phyloP scores from a whole-genome alignment of 495 filamentous ascomycete species.

The Penicillium paradoxum region DNA sequence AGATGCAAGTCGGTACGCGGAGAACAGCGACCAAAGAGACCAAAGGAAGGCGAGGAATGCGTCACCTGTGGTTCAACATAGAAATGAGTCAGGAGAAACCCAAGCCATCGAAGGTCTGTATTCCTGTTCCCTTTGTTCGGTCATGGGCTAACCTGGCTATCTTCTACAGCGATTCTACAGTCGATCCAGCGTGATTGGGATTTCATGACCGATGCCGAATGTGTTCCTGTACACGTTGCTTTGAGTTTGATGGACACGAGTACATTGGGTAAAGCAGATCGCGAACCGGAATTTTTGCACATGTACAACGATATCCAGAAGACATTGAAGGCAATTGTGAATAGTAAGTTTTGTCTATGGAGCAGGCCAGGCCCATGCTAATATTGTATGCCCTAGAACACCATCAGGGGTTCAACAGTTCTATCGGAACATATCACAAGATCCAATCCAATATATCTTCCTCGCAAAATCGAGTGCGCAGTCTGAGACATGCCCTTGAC shows the following conservation, averaged over 20 bases:
- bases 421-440: slow-evolving; percentile 97
- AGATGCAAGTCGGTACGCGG: slow-evolving; percentile 20
- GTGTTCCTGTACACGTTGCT: slow-evolving; percentile 87
- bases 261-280: slow-evolving; percentile 83
- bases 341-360: slow-evolving; percentile 42
- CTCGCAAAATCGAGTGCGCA: slow-evolving; percentile 79
- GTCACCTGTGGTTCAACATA: slow-evolving; percentile 6
- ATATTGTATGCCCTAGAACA: slow-evolving; percentile 55
- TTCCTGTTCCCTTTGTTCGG: neutral
- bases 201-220: slow-evolving; percentile 81
- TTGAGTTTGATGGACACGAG: slow-evolving; percentile 90
- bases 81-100: slow-evolving; percentile 18
- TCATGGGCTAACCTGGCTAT: neutral
- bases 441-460: slow-evolving; percentile 89
- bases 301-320: slow-evolving; percentile 81
- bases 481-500: slow-evolving; percentile 75
- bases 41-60: slow-evolving; percentile 21
- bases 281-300: slow-evolving; percentile 75
- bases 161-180: slow-evolving; percentile 52
- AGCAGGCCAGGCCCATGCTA: neutral
- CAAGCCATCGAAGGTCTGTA: slow-evolving; percentile 42
- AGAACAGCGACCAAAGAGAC: slow-evolving; percentile 15
- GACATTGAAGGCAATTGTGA: slow-evolving; percentile 91
- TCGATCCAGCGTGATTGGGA: slow-evolving; percentile 85
- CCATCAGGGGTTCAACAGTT: slow-evolving; percentile 98